Evolutionary conservation across 169 alveolate species (phyloP).

Genomic region (Cryptosporidium canis): DNA sequence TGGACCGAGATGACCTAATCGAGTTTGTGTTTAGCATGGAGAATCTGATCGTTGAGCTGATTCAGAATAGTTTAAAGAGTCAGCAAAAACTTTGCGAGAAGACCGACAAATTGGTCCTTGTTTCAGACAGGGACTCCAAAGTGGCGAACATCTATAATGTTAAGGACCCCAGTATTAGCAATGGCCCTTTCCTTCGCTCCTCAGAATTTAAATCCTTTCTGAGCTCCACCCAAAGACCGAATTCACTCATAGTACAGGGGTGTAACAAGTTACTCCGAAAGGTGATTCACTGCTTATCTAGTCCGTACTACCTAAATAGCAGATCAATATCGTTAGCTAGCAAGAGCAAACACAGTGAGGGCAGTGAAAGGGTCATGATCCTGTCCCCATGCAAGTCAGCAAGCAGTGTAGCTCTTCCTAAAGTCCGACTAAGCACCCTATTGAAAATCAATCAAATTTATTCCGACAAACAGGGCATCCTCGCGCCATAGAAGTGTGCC

Average conservation of each 20-base stretch:
- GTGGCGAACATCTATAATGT: neutral
- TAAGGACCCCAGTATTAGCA: neutral
- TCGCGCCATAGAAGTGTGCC: neutral
- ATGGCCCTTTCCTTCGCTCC: neutral
- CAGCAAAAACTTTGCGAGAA: neutral
- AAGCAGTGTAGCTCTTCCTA: neutral
- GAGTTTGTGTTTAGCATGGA: neutral
- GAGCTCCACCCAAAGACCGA: neutral
- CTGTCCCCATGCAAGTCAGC: neutral
- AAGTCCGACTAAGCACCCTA: neutral
- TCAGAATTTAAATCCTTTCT: neutral
- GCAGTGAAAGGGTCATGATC: neutral
- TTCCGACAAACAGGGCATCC: neutral
- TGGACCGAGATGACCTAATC: neutral
- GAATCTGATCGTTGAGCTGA: neutral
- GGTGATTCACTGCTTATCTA: slow-evolving; percentile 6
- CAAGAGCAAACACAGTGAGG: neutral
- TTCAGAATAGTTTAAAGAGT: neutral
- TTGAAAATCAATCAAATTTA: neutral
- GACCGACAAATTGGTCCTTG: neutral
- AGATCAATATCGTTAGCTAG: neutral
- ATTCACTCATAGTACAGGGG: neutral
- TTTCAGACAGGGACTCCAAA: neutral
- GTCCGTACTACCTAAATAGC: neutral
- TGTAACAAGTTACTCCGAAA: slow-evolving; percentile 37